phyloP scores from a whole-genome alignment of 371 early-diverging fungal genomes.

The Choanephora cucurbitarum region DNA sequence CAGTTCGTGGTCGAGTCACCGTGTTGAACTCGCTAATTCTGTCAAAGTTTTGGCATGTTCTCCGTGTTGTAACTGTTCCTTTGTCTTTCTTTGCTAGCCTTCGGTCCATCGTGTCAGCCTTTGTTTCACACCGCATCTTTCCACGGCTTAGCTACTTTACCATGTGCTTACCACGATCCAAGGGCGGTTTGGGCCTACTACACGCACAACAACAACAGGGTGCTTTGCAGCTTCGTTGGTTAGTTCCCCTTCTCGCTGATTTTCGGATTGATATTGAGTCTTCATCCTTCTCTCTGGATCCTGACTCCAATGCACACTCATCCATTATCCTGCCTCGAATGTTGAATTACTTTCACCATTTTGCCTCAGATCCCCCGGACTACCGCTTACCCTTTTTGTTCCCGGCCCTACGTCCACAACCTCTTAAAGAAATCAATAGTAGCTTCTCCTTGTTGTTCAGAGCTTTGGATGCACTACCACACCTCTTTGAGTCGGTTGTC shows the following conservation, averaged over 20 bases:
- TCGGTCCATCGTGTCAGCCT: not conserved
- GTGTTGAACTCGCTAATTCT: conserved; percentile 24
- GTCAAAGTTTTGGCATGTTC: conserved; percentile 27
- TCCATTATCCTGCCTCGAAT: too few relatives aligned
- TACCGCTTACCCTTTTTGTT: too few relatives aligned
- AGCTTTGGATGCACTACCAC: too few relatives aligned
- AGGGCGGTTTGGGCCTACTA: conserved; percentile 9
- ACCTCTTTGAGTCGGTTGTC: too few relatives aligned
- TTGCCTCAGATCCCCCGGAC: too few relatives aligned
- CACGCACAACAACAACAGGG: not conserved
- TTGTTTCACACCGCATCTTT: conserved; percentile 7
- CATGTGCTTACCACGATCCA: not conserved
- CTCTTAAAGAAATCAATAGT: too few relatives aligned
- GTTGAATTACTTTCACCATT: too few relatives aligned
- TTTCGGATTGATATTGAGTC: not conserved
- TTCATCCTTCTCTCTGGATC: not conserved
- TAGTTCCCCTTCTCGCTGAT: not conserved
- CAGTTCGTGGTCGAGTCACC: conserved; percentile 20
- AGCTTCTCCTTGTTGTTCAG: too few relatives aligned
- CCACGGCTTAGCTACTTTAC: not conserved
- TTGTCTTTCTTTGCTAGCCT: not conserved
- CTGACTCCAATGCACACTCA: too few relatives aligned
- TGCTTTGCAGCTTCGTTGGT: not conserved
- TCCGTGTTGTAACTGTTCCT: conserved; percentile 10
- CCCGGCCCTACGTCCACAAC: too few relatives aligned